A percentile compares a stretch with the other conserved stretches of the same genome.
Evolutionary conservation across 2,329 filamentous ascomycete genomes (phyloP).

Genomic region (Talaromyces piceae): DNA sequence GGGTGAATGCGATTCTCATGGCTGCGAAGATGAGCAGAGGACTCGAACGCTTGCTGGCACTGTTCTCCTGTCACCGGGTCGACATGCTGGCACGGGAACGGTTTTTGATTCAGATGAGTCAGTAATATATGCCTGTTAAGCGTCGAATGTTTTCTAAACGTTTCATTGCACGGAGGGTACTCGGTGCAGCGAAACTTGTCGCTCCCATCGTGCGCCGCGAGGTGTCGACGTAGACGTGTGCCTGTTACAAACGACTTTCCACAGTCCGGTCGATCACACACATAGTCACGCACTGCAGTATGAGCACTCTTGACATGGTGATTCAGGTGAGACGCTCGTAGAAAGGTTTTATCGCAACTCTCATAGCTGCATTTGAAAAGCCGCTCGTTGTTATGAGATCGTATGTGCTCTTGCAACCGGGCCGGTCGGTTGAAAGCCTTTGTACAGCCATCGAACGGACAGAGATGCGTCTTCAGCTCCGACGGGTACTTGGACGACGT

Average conservation of each 20-base stretch:
- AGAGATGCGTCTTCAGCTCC: constrained; percentile 68
- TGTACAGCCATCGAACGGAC: constrained; percentile 64
- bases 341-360: constrained; percentile 74
- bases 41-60: constrained; percentile 68
- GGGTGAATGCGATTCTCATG: constrained; percentile 67
- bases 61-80: constrained; percentile 44
- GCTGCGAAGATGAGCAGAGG: constrained; percentile 59
- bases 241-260: constrained; percentile 75
- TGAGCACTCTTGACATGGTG: constrained; percentile 81
- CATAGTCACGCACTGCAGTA: constrained; percentile 59
- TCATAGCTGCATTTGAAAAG: constrained; percentile 65
- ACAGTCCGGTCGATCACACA: constrained; percentile 66
- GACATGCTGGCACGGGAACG: constrained; percentile 62
- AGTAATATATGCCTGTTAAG: constrained; percentile 73
- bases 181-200: constrained; percentile 68
- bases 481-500: constrained; percentile 48
- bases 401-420: constrained; percentile 68
- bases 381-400: constrained; percentile 79
- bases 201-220: constrained; percentile 68
- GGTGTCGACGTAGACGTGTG: constrained; percentile 68
- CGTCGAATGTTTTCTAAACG: constrained; percentile 81
- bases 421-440: constrained; percentile 86
- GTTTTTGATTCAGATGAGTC: constrained; percentile 64
- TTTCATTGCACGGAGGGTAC: constrained; percentile 62
- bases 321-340: constrained; percentile 77